These are phyloP conservation scores for Schizonepeta tenuifolia DNA, from an alignment of 257 asterid species.

Conservation along the genomic window DNA sequence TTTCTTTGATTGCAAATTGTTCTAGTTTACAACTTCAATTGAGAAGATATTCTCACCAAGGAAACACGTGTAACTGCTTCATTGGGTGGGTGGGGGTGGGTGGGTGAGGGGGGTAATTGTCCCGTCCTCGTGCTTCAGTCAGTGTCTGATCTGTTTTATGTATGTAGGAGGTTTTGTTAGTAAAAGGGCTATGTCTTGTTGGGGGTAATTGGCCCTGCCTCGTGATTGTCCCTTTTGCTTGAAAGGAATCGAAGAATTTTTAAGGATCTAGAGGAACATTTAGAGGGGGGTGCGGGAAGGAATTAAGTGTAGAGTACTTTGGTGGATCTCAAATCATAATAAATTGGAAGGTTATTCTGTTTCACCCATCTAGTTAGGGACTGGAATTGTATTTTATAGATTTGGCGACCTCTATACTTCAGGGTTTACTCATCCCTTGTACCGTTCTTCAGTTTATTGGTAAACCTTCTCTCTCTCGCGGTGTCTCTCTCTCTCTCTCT, in stretches of 20 bases:
- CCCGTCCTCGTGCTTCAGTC: background rate
- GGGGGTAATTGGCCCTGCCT: background rate
- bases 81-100: too few species aligned
- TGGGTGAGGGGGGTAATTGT: too few species aligned
- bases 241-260: background rate
- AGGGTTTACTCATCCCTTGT: background rate
- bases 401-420: background rate
- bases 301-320: background rate
- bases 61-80: background rate
- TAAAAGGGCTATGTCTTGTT: background rate
- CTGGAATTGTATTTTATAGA: background rate
- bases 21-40: background rate
- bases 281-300: background rate
- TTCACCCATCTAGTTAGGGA: background rate
- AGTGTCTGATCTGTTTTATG: background rate
- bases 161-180: background rate
- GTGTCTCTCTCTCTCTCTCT: background rate
- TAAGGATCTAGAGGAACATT: background rate
- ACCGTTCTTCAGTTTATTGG: background rate
- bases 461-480: background rate
- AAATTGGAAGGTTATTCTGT: background rate
- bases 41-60: background rate
- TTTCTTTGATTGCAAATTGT: constrained; percentile 15
- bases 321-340: background rate
- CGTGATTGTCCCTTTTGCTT: background rate